These are phyloP conservation scores for Talaromyces sp. DNA, from an alignment of 2,329 filamentous ascomycete genomes.

Conservation along the genomic window DNA sequence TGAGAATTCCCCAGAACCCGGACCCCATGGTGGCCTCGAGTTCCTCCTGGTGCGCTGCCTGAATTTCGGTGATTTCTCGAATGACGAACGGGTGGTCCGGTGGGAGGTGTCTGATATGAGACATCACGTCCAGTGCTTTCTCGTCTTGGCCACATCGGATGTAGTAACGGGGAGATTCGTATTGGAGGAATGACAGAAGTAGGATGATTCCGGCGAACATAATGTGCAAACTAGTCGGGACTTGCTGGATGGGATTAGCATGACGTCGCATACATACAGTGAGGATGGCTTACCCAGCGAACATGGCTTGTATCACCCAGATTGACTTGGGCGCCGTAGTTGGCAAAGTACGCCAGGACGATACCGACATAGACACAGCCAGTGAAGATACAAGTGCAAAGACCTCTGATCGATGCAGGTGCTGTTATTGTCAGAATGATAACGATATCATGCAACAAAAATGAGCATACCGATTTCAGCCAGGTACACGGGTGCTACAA, in stretches of 20 bases:
- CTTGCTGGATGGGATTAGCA: constrained; percentile 26
- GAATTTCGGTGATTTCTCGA: constrained; percentile 60
- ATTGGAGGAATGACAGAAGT: constrained; percentile 62
- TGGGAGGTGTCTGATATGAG: constrained; percentile 47
- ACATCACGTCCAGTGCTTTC: constrained; percentile 41
- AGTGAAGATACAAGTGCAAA: constrained; percentile 68
- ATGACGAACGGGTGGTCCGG: constrained; percentile 52
- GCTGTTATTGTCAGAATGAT: constrained; percentile 29
- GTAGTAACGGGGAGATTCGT: constrained; percentile 66
- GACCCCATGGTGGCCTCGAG: constrained; percentile 64
- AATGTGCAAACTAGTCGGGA: constrained; percentile 70
- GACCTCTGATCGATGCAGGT: constrained; percentile 63
- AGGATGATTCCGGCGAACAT: constrained; percentile 72
- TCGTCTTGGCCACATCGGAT: constrained; percentile 60
- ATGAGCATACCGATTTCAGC: constrained; percentile 51
- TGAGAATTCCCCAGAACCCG: constrained; percentile 59
- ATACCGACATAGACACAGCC: constrained; percentile 72
- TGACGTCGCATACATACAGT: neutral
- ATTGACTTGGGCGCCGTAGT: constrained; percentile 56
- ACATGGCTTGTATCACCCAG: constrained; percentile 39
- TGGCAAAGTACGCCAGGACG: constrained; percentile 73
- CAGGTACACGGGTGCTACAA: constrained; percentile 61
- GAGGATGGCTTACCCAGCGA: constrained; percentile 40
- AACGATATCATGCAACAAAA: neutral
- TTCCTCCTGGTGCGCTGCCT: constrained; percentile 62